Conservation (phyloP, 805 yeast species). For the Candida lessepsii region DNA sequence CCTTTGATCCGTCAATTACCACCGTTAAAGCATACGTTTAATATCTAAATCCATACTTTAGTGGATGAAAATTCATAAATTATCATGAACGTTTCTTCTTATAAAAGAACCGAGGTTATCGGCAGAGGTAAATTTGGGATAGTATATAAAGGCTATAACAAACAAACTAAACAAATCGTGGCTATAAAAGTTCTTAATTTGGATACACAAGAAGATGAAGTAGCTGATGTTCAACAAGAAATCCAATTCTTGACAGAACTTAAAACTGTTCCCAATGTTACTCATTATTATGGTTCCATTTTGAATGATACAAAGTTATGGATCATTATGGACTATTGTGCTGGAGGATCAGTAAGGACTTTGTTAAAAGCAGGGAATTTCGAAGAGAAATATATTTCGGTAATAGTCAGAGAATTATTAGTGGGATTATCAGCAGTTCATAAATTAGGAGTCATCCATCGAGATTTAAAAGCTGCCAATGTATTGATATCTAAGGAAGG, state of each 20-base stretch:
- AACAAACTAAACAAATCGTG: conserved; percentile 70
- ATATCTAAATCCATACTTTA: too few species aligned
- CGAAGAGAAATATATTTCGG: conserved; percentile 79
- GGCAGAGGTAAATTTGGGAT: conserved; percentile 98
- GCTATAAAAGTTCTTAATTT: conserved; percentile 92
- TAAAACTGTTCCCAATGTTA: conserved; percentile 84
- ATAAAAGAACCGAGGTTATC: conserved; percentile 79
- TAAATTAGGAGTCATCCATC: conserved; percentile 85
- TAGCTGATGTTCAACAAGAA: conserved; percentile 91
- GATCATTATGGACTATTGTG: conserved; percentile 97
- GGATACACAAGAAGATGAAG: conserved; percentile 93
- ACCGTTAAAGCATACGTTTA: too few species aligned
- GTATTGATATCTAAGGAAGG: conserved; percentile 88
- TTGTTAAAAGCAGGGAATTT: conserved; percentile 81
- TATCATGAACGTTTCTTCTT: conserved; percentile 5
- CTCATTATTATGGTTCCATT: conserved; percentile 87
- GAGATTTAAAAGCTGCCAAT: conserved; percentile 97
- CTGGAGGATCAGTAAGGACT: conserved; percentile 93
- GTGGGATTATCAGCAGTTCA: conserved; percentile 81
- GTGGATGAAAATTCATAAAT: neutral
- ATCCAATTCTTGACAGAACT: conserved; percentile 81
- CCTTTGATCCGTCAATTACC: too few species aligned
- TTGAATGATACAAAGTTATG: conserved; percentile 87
- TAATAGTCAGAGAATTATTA: conserved; percentile 80
- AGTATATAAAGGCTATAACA: conserved; percentile 82